Percentiles rank a stretch among this genome's conserved stretches.
These are phyloP conservation scores for Chenopodium formosanum DNA, from an alignment of 148 eudicot species.

Conservation along the genomic window DNA sequence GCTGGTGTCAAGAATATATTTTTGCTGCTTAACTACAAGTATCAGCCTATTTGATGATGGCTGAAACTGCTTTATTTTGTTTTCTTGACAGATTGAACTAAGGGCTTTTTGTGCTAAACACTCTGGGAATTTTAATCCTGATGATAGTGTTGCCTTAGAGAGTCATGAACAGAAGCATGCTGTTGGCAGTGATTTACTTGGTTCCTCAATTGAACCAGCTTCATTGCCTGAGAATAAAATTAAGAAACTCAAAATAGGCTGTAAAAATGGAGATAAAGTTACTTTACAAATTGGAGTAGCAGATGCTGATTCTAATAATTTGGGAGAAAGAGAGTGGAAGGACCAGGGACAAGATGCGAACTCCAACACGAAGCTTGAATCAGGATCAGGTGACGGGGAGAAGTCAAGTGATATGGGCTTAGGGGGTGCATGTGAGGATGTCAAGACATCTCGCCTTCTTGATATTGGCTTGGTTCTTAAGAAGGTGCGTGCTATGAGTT, in stretches of 20 bases:
- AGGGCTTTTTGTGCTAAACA: constrained; percentile 88
- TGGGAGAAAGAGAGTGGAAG: constrained; percentile 30
- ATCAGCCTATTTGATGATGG: neutral
- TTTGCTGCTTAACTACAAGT: neutral
- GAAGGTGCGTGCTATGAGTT: constrained; percentile 52
- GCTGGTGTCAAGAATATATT: neutral
- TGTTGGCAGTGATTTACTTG: constrained; percentile 35
- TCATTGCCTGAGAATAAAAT: constrained; percentile 31
- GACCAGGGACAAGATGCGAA: constrained; percentile 31
- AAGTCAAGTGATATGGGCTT: constrained; percentile 27
- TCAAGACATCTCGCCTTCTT: constrained; percentile 29
- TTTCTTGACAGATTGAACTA: constrained; percentile 63
- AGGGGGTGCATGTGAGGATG: constrained; percentile 36
- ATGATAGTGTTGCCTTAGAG: constrained; percentile 23
- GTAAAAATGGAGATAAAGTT: constrained; percentile 55
- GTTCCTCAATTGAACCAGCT: constrained; percentile 24
- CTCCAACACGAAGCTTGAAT: constrained; percentile 32
- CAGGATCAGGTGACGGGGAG: constrained; percentile 37
- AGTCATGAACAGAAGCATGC: constrained; percentile 30
- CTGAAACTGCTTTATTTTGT: constrained; percentile 1
- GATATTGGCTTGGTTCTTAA: constrained; percentile 53
- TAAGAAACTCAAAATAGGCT: constrained; percentile 49
- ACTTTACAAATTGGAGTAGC: constrained; percentile 33
- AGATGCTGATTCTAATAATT: constrained; percentile 28
- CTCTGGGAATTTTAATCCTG: constrained; percentile 44